Evolutionary conservation across 2,329 filamentous ascomycete genomes (phyloP).

Genomic region (Diaporthe ilicicola): DNA sequence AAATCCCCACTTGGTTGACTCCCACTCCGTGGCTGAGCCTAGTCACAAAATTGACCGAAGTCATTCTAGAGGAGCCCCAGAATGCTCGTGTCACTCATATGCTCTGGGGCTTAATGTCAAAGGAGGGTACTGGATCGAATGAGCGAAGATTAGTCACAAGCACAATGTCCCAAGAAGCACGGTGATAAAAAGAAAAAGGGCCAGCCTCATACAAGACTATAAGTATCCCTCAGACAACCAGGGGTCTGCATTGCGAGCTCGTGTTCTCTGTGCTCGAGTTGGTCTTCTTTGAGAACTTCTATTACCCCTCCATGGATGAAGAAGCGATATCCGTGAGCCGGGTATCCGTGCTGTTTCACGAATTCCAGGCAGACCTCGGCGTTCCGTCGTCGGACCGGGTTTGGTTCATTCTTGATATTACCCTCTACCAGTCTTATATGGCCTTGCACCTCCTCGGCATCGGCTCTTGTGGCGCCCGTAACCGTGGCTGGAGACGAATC

Average conservation of each 20-base stretch:
- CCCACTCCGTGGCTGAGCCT: background rate
- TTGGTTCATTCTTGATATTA: background rate
- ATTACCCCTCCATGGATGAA: background rate
- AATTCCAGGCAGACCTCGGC: background rate
- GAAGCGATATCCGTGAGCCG: background rate
- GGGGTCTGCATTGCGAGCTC: background rate
- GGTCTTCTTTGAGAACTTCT: background rate
- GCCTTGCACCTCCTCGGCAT: too few relatives aligned
- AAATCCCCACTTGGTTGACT: too few relatives aligned
- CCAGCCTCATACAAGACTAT: background rate
- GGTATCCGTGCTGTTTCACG: background rate
- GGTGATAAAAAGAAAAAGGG: background rate
- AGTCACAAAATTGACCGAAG: background rate
- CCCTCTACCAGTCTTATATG: background rate
- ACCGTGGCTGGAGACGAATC: background rate
- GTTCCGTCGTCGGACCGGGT: background rate
- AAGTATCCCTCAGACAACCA: background rate
- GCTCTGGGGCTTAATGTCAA: slow-evolving; percentile 1
- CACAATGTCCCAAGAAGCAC: background rate
- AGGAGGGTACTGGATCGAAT: background rate
- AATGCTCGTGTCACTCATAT: background rate
- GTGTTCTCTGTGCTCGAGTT: background rate
- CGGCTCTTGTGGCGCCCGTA: background rate
- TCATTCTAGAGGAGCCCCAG: background rate
- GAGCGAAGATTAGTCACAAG: background rate